phyloP scores from a whole-genome alignment of 768 basidiomycete species.

The Amanita muscaria region DNA sequence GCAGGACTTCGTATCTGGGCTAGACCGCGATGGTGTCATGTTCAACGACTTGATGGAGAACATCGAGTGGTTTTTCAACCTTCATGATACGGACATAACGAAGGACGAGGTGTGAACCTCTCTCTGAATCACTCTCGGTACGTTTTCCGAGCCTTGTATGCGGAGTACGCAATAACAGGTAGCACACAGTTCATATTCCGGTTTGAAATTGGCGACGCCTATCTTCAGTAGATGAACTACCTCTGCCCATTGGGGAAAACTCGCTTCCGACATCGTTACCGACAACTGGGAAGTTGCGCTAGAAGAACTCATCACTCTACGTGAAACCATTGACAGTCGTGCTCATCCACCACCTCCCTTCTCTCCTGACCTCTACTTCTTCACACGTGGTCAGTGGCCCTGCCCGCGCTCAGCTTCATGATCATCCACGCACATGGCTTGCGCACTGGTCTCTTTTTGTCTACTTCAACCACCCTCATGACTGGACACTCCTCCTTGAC shows the following conservation, averaged over 20 bases:
- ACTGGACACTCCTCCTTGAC: conserved; percentile 86
- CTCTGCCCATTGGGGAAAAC: too few relatives aligned
- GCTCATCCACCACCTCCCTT: conserved; percentile 13
- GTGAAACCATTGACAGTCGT: conserved; percentile 84
- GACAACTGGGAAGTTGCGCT: conserved; percentile 94
- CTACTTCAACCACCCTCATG: conserved; percentile 94
- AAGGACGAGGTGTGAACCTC: conserved; percentile 94
- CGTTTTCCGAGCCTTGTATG: conserved; percentile 18
- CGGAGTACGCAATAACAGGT: not conserved
- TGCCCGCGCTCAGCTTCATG: conserved; percentile 80
- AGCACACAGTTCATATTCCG: conserved; percentile 87
- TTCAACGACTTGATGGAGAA: conserved; percentile 97
- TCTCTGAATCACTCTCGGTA: conserved; percentile 91
- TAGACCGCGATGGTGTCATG: conserved; percentile 90
- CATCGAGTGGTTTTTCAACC: conserved; percentile 96
- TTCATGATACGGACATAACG: conserved; percentile 92
- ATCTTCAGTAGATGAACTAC: conserved; percentile 94
- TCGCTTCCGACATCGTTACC: too few relatives aligned
- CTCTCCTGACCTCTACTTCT: conserved; percentile 12
- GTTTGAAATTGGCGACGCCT: conserved; percentile 92
- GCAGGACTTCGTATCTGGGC: conserved; percentile 81
- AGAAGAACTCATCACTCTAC: conserved; percentile 91
- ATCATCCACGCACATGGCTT: too few relatives aligned
- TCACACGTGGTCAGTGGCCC: conserved; percentile 39
- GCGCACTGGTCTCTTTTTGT: conserved; percentile 98